Evolutionary conservation across 352 stramenopile species (phyloP).

Genomic region (Phytophthora ramorum): DNA sequence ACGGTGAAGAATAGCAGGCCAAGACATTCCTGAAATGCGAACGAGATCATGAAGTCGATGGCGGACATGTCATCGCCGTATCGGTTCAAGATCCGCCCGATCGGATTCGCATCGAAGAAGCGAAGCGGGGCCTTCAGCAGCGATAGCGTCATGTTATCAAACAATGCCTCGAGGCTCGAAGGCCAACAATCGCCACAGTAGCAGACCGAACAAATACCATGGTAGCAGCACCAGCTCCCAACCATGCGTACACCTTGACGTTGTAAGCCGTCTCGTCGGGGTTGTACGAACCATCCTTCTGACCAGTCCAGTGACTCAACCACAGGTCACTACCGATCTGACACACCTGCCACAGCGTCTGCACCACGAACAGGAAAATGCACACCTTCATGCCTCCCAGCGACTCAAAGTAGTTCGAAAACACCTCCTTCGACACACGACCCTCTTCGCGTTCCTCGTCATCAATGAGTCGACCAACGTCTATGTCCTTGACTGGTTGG

Average conservation of each 20-base stretch:
- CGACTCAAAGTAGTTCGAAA: conserved; percentile 47
- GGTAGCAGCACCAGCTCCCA: conserved; percentile 32
- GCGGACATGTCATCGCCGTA: conserved; percentile 91
- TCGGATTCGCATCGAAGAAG: conserved; percentile 94
- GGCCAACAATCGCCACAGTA: conserved; percentile 45
- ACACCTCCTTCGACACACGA: conserved; percentile 50
- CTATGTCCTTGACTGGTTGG: neutral
- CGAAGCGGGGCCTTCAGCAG: conserved; percentile 87
- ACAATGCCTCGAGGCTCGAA: conserved; percentile 68
- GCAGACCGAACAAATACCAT: conserved; percentile 45
- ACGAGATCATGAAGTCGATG: conserved; percentile 78
- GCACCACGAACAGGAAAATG: conserved; percentile 22
- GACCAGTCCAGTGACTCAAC: conserved; percentile 47
- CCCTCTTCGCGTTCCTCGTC: conserved; percentile 56
- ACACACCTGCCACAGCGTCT: conserved; percentile 43
- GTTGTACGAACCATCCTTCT: conserved; percentile 35
- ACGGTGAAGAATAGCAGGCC: conserved; percentile 74
- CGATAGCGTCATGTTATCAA: conserved; percentile 85
- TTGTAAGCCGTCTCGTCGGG: conserved; percentile 28
- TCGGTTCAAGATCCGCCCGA: conserved; percentile 90
- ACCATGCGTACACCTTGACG: conserved; percentile 39
- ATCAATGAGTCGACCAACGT: conserved; percentile 34
- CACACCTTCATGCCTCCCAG: conserved; percentile 43
- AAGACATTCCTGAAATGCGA: conserved; percentile 46
- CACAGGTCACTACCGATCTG: conserved; percentile 47